Conservation (phyloP, 2,329 filamentous ascomycete genomes). For the Stemphylium lycopersici region DNA sequence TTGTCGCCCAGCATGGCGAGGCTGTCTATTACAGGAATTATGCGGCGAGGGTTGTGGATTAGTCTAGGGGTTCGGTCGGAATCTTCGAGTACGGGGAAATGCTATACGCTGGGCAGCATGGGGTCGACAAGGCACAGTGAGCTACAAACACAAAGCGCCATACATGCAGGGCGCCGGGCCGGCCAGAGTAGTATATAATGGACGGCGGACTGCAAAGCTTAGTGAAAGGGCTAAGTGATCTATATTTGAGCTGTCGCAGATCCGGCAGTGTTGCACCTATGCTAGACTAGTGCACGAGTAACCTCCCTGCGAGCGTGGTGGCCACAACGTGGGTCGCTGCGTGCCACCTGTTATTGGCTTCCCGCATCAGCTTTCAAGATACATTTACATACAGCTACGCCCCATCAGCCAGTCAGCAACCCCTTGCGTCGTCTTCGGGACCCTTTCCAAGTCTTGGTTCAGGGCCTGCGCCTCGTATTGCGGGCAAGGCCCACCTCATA, state of each 20-base stretch:
- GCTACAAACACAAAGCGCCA: conserved; percentile 33
- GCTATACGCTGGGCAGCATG: conserved; percentile 18
- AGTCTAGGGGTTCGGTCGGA: neutral
- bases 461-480: conserved; percentile 22
- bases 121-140: conserved; percentile 16
- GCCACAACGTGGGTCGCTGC: conserved; percentile 25
- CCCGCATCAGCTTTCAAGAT: neutral
- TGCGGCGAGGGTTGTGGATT: neutral
- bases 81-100: conserved; percentile 8
- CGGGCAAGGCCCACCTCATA: conserved; percentile 15
- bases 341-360: conserved; percentile 12
- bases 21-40: neutral
- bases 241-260: conserved; percentile 39
- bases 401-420: conserved; percentile 4
- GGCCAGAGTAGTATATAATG: conserved; percentile 18
- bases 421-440: neutral
- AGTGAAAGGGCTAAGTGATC: conserved; percentile 25
- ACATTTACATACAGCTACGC: conserved; percentile 2
- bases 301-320: conserved; percentile 8
- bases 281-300: conserved; percentile 29
- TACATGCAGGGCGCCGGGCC: conserved; percentile 19
- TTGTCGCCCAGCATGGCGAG: conserved; percentile 33
- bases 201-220: conserved; percentile 15
- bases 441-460: conserved; percentile 7
- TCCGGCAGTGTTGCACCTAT: conserved; percentile 28